Percentiles rank a stretch among this genome's conserved stretches.
Evolutionary conservation across 371 early-diverging fungal species (phyloP).

Genomic region (Circinella minor): DNA sequence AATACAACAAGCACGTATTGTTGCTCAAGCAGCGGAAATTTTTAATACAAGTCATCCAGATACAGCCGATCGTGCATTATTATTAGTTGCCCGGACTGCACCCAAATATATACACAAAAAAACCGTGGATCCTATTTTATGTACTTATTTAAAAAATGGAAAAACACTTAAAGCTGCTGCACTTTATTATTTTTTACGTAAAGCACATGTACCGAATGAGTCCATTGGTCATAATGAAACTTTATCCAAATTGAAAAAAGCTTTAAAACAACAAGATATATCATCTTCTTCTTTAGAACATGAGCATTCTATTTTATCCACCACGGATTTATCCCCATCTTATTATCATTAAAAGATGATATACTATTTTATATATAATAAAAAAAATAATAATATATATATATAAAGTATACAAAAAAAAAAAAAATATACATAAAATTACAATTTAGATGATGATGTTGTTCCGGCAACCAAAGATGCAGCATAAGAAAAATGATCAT

Average conservation of each 20-base stretch:
- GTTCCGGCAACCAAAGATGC: too few relatives aligned
- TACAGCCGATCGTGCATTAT: conserved; percentile 5
- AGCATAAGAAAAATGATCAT: conserved; percentile 26
- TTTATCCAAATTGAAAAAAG: neutral
- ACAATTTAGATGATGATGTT: conserved; percentile 8
- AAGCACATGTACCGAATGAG: conserved; percentile 21
- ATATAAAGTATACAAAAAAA: too few relatives aligned
- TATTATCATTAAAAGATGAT: neutral
- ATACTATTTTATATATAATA: neutral
- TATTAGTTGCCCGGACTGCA: conserved; percentile 2
- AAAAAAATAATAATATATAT: too few relatives aligned
- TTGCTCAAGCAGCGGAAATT: neutral
- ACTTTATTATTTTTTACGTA: conserved; percentile 31
- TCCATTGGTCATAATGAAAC: conserved; percentile 1
- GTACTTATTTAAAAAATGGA: conserved; percentile 25
- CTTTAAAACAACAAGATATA: neutral
- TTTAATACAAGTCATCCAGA: neutral
- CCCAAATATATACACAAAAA: conserved; percentile 12
- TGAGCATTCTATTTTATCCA: neutral
- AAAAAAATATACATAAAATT: neutral
- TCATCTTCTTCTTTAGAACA: neutral
- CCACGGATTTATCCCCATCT: neutral
- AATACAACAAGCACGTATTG: neutral
- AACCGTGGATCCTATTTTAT: conserved; percentile 21
- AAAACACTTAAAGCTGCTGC: conserved; percentile 29